Evolutionary conservation across 2,329 filamentous ascomycete species (phyloP).

Genomic region (Aspergillus candidus): DNA sequence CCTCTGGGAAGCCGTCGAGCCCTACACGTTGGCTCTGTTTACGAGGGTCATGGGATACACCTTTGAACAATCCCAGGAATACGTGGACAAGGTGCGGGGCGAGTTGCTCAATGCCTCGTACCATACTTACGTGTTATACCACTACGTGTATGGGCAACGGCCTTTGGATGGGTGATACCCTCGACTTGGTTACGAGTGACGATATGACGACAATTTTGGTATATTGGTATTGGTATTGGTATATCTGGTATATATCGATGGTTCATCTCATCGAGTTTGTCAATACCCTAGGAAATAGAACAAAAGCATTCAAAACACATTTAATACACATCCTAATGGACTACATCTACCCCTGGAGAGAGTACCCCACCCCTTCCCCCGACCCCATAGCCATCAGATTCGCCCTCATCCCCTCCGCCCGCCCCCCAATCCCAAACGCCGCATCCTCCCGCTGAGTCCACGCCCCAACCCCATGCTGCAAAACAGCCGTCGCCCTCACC

Average conservation of each 20-base stretch:
- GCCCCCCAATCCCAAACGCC: conserved; percentile 31
- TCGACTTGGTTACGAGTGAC: neutral
- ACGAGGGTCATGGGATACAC: conserved; percentile 32
- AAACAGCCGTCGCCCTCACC: conserved; percentile 38
- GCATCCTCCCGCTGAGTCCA: conserved; percentile 41
- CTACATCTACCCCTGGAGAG: conserved; percentile 31
- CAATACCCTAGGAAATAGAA: neutral
- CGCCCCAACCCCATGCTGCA: conserved; percentile 43
- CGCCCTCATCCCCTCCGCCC: conserved; percentile 40
- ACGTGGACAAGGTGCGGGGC: conserved; percentile 23
- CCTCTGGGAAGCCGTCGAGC: conserved; percentile 29
- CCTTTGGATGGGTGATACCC: conserved; percentile 16
- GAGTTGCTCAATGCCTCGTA: conserved; percentile 20
- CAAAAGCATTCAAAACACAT: too few relatives aligned
- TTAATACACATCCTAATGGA: too few relatives aligned
- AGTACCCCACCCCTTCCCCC: conserved; percentile 41
- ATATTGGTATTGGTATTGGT: conserved; percentile 9
- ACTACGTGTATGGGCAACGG: conserved; percentile 29
- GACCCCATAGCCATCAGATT: conserved; percentile 42
- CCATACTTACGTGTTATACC: conserved; percentile 26
- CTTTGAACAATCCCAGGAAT: conserved; percentile 26
- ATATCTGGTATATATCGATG: conserved; percentile 2
- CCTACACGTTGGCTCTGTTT: conserved; percentile 35
- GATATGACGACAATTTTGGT: conserved; percentile 4
- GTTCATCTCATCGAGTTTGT: neutral